Evolutionary conservation across 208 protist genomes (phyloP).

Genomic region (Leishmania major): DNA sequence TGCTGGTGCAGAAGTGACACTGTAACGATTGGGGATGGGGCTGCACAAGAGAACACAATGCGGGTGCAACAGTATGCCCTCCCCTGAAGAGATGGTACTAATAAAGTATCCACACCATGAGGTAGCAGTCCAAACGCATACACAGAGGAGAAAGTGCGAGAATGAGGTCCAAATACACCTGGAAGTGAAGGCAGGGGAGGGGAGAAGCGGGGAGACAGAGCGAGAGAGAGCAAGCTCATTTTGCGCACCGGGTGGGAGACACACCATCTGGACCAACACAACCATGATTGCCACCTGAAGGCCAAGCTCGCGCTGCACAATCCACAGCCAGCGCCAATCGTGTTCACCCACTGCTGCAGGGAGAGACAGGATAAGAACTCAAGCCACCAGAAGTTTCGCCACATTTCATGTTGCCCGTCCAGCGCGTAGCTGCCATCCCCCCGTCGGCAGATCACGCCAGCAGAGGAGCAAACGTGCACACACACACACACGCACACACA

Average conservation of each 20-base stretch:
- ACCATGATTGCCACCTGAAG: neutral
- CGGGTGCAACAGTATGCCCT: neutral
- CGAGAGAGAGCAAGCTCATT: neutral
- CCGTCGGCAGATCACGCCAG: neutral
- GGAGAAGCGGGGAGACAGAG: neutral
- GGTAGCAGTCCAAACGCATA: neutral
- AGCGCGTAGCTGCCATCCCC: neutral
- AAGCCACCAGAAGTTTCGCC: neutral
- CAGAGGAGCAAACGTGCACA: neutral
- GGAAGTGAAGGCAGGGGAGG: neutral
- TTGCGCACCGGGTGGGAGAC: neutral
- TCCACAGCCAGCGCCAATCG: neutral
- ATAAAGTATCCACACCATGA: neutral
- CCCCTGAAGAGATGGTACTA: neutral
- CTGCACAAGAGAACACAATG: neutral
- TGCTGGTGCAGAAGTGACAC: neutral
- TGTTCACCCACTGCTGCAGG: neutral
- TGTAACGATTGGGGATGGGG: neutral
- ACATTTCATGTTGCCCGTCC: neutral
- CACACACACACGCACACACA: neutral
- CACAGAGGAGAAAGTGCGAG: too few species aligned
- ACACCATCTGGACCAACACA: neutral
- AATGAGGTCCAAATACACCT: neutral
- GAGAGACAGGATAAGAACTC: constrained; percentile 1
- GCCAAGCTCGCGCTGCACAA: neutral